phyloP scores from a whole-genome alignment of 2,329 filamentous ascomycete species.

The Alternaria infectoria region DNA sequence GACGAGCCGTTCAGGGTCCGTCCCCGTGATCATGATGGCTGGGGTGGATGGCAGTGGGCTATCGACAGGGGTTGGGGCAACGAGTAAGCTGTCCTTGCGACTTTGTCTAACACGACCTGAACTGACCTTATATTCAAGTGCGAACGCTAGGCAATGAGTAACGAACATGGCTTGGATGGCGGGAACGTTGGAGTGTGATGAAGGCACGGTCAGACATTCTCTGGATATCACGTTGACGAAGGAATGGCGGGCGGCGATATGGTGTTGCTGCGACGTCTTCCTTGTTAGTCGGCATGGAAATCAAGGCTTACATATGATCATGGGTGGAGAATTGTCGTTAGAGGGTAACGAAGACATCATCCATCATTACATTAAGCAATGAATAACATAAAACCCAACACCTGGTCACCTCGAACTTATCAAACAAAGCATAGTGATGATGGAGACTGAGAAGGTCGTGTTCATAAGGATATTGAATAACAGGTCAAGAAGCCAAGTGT shows the following conservation, averaged over 20 bases:
- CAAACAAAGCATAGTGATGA: not conserved
- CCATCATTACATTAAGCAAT: not conserved
- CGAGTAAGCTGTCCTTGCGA: not conserved
- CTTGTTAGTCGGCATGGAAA: not conserved
- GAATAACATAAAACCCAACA: not conserved
- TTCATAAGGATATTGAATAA: not conserved
- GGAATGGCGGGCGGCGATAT: not conserved
- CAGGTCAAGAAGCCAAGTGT: not conserved
- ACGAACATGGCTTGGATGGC: not conserved
- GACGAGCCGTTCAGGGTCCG: constrained; percentile 17
- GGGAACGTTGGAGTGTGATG: not conserved
- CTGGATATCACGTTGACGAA: not conserved
- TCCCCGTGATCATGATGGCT: constrained; percentile 23
- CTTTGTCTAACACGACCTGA: not conserved
- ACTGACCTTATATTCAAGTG: not conserved
- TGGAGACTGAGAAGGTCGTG: not conserved
- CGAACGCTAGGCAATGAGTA: not conserved
- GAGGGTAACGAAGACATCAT: not conserved
- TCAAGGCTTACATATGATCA: not conserved
- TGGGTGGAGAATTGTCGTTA: not conserved
- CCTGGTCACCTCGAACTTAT: fast-evolving
- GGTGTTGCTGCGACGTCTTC: not conserved
- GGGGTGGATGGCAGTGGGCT: constrained; percentile 32
- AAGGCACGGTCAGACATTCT: not conserved
- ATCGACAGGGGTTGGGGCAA: constrained; percentile 9